Evolutionary conservation across 2,329 filamentous ascomycete species (phyloP), one percentile per base, ranked within the genome.

Genomic region (Colletotrichum musicola): DNA sequence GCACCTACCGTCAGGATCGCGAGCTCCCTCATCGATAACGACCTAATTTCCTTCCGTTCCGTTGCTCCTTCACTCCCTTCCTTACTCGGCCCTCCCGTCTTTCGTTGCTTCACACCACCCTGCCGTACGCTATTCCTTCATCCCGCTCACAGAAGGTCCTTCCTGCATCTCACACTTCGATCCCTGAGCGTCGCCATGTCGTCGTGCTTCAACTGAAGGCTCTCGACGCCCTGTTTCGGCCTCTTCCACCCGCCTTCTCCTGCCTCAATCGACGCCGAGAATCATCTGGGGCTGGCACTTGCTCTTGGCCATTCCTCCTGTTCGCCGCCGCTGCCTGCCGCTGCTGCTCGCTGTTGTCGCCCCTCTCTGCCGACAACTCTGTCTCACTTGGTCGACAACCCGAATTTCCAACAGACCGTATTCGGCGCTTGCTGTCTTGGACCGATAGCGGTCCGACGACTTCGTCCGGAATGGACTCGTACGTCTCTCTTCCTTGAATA

Each of bases 391-490:
- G 44, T 35, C 35, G 50, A 56, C 49, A 65, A 47, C 40, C 14
- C 40, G 27, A 40, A 55, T 12, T 35, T 47, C 42, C 35, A 38
- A 16, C 14, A 25, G 16, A 42, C 10, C 53, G 55, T 30, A 30
- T 16, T 60, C 55, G 65, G 49, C 25, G 55, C 42, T 62, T 50
- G 20, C 54, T 57, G 46, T 64, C n/a, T 27, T 22, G 25, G 35
- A 30, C 57, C 35, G 6, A 18, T 13, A 44, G 35, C 46, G 35
- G 46, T 22, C 46, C 44, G 53, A 35, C 13, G 49, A 25, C 38
- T 59, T 53, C 12, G 12, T 42, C 57, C 25, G 44, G 44, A 66
- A 66, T 66, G 63, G 63, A 66, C 42, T 66, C 63, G 63, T 66
- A 66, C 50, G 63, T 64, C 54, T 51, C 44, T 59, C 54, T n/a